Evolutionary conservation across 2,329 filamentous ascomycete genomes (phyloP).

Genomic region (Huntiella moniliformis): DNA sequence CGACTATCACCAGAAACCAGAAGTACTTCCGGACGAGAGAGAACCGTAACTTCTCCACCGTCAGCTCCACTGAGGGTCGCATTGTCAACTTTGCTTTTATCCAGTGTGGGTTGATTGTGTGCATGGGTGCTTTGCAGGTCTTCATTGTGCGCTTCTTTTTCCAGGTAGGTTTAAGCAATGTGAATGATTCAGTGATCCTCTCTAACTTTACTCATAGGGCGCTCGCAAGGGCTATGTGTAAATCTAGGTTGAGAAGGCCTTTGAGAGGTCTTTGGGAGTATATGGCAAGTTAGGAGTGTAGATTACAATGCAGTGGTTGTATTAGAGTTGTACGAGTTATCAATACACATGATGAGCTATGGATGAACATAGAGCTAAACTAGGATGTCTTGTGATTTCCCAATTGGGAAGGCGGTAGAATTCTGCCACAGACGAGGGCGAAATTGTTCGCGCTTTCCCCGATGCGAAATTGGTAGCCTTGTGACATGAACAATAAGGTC

Average conservation of each 20-base stretch:
- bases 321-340: background rate
- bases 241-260: conserved; percentile 15
- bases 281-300: no score
- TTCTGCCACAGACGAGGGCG: conserved; percentile 4
- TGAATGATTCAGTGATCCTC: background rate
- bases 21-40: conserved; percentile 99
- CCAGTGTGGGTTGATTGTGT: conserved; percentile 77
- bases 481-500: background rate
- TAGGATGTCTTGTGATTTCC: background rate
- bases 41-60: conserved; percentile 97
- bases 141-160: conserved; percentile 98
- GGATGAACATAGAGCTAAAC: background rate
- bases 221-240: conserved; percentile 52
- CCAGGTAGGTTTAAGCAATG: conserved; percentile 38
- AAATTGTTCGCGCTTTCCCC: no score
- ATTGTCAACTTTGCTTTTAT: conserved; percentile 97
- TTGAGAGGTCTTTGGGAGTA: no score
- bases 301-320: no score
- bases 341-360: background rate
- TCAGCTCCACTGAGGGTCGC: conserved; percentile 81
- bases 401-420: background rate
- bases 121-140: conserved; percentile 90
- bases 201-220: conserved; percentile 23
- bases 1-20: conserved; percentile 88
- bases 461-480: no score